Evolutionary conservation across 345 rosid genomes (phyloP), one percentile per base, ranked within the genome.

Genomic region (Chamaenerion angustifolium): DNA sequence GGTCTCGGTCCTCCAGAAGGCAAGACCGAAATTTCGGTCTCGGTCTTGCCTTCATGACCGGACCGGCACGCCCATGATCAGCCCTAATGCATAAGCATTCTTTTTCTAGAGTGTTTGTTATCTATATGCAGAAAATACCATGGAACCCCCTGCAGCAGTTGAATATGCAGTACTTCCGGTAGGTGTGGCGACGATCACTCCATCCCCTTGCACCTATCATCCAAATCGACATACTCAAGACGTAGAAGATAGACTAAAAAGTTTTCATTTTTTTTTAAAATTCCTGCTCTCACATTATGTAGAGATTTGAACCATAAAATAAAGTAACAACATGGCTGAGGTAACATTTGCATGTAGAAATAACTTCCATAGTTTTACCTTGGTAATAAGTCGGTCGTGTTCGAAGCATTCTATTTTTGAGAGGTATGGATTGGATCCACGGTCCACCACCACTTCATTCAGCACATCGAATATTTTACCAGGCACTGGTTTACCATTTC

Each of bases 101-200:
- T 45, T 45, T 42, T n/a, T n/a, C n/a, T n/a, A n/a, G 11, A 40
- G 40, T 56, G 16, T 19, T 40, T 21, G 14, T 4, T 21, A 4
- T 21, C 25, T 21, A 21, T 21, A 31, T 12, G 14, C 0, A 42
- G 6, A 52, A 49, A 70, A 67, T 72, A 90, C 98, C 98, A 90
- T 86, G 66, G 98, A 90, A 68, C 98, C 98, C 59, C 98, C 96
- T 7, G 98, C 98, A 58, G 98, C 88, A 45, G 96, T 86, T 71
- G 96, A 90, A 67, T 90, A 90, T 49, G 96, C 96, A 57, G 98
- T 90, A 62, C 98, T 90, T 56, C 98, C 98, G 13, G 98, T 90
- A 52, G 98, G 98, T 56, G 98, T 90, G 46, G 98, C 98, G 71
- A 90, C 79, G 58, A 90, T 90, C 54, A 90, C 96, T 68, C 98